phyloP scores from a whole-genome alignment of 1,284 basidiomycete genomes.

The Rhodotorula sp. region DNA sequence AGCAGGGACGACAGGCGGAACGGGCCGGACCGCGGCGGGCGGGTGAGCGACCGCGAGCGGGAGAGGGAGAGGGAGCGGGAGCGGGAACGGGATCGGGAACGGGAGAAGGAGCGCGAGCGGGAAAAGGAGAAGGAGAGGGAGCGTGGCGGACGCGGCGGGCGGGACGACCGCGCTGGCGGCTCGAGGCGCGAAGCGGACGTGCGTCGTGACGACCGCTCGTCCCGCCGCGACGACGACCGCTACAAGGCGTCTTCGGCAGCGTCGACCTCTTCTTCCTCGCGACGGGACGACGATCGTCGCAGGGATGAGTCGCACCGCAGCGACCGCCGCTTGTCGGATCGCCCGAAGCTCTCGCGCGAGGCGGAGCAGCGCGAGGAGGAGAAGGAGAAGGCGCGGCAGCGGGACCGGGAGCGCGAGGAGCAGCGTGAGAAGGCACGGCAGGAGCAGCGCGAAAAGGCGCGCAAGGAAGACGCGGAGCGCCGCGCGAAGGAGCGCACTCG shows the following conservation, averaged over 20 bases:
- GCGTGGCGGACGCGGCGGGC: slow-evolving; percentile 22
- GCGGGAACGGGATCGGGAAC: slow-evolving; percentile 44
- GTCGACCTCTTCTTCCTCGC: neutral
- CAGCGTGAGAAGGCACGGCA: slow-evolving; percentile 56
- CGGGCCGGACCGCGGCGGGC: neutral
- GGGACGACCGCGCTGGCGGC: slow-evolving; percentile 16
- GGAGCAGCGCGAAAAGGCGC: slow-evolving; percentile 42
- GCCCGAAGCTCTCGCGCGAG: slow-evolving; percentile 5
- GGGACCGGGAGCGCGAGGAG: slow-evolving; percentile 36
- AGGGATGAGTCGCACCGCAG: neutral
- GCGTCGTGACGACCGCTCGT: neutral
- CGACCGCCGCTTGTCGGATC: slow-evolving; percentile 4
- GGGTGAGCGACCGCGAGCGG: neutral
- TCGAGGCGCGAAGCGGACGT: neutral
- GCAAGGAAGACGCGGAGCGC: slow-evolving; percentile 52
- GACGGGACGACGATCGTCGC: slow-evolving; percentile 5
- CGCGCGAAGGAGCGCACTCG: neutral
- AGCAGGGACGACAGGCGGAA: neutral
- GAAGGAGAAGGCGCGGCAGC: slow-evolving; percentile 35
- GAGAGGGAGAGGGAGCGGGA: neutral
- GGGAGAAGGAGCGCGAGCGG: slow-evolving; percentile 56
- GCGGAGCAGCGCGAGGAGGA: slow-evolving; percentile 21
- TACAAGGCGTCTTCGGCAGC: neutral
- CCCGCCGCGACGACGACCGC: slow-evolving; percentile 15
- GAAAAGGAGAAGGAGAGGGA: slow-evolving; percentile 41